Evolutionary conservation across 177 flowering plant species (phyloP).

Genomic region (Telopea speciosissima): DNA sequence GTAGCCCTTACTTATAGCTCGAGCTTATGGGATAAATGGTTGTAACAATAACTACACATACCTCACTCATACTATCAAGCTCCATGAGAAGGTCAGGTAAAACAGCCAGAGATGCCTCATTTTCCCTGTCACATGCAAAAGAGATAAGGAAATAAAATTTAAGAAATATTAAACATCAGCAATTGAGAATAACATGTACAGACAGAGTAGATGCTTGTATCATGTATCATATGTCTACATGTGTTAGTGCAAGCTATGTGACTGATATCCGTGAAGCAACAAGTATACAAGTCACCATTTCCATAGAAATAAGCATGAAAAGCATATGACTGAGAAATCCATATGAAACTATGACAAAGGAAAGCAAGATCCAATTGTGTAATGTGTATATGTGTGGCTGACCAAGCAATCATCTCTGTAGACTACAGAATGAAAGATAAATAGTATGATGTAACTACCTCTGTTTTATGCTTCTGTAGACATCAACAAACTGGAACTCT

Average conservation of each 20-base stretch:
- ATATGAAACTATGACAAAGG: background rate
- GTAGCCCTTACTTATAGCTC: too few relatives aligned
- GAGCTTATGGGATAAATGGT: too few relatives aligned
- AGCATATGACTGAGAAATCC: background rate
- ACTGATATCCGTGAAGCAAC: background rate
- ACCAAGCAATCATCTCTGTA: background rate
- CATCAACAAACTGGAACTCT: conserved; percentile 89
- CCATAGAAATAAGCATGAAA: background rate
- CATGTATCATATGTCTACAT: background rate
- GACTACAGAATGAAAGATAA: background rate
- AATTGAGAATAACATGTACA: too few relatives aligned
- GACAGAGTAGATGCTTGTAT: too few relatives aligned
- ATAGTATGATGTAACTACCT: conserved; percentile 36
- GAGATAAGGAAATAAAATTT: too few relatives aligned
- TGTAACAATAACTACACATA: conserved; percentile 16
- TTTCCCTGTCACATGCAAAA: conserved; percentile 54
- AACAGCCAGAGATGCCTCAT: conserved; percentile 97
- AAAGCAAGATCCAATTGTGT: background rate
- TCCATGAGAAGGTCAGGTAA: conserved; percentile 82
- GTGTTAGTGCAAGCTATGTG: background rate
- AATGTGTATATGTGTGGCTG: background rate
- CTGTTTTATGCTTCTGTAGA: conserved; percentile 89
- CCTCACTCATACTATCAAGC: conserved; percentile 92
- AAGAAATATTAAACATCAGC: too few relatives aligned
- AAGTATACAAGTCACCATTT: too few relatives aligned